Percentiles rank a stretch among this genome's conserved stretches.
These are phyloP conservation scores for Dactylonectria macrodidyma DNA, from an alignment of 2,329 filamentous ascomycete species.

Conservation along the genomic window DNA sequence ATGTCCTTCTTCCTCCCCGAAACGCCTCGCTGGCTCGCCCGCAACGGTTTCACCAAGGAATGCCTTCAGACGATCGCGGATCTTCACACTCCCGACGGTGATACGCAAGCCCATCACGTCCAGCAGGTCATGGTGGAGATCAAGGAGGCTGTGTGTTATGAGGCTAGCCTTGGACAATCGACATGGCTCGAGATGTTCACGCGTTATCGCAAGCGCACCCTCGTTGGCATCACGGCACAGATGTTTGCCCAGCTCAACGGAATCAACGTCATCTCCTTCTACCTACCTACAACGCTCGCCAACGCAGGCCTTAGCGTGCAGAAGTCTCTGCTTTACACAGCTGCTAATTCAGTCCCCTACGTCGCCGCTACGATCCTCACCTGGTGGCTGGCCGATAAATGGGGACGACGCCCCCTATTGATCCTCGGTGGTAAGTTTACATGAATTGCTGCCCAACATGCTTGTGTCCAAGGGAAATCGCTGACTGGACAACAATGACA, in stretches of 20 bases:
- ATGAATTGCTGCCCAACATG: neutral
- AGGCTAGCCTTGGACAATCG: conserved; percentile 26
- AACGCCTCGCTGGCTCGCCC: conserved; percentile 58
- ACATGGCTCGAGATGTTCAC: conserved; percentile 57
- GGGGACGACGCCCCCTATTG: conserved; percentile 57
- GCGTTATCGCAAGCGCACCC: conserved; percentile 57
- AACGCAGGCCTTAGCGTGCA: conserved; percentile 54
- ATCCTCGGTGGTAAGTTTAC: conserved; percentile 41
- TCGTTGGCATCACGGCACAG: conserved; percentile 57
- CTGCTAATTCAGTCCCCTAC: conserved; percentile 57
- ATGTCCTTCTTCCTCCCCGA: conserved; percentile 49
- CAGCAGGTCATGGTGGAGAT: conserved; percentile 51
- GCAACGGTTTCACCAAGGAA: conserved; percentile 51
- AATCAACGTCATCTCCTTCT: conserved; percentile 60
- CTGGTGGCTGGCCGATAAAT: conserved; percentile 57
- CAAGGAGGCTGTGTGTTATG: conserved; percentile 28
- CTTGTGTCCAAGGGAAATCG: neutral
- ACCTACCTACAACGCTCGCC: conserved; percentile 55
- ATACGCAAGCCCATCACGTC: conserved; percentile 52
- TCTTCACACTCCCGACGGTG: conserved; percentile 52
- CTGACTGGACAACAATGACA: neutral
- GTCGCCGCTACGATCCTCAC: conserved; percentile 56
- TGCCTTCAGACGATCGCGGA: conserved; percentile 57
- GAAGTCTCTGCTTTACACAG: conserved; percentile 57
- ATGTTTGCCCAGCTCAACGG: conserved; percentile 59